These are phyloP conservation scores for Trichoderma sp. DNA, from an alignment of 2,329 filamentous ascomycete species.

Conservation along the genomic window DNA sequence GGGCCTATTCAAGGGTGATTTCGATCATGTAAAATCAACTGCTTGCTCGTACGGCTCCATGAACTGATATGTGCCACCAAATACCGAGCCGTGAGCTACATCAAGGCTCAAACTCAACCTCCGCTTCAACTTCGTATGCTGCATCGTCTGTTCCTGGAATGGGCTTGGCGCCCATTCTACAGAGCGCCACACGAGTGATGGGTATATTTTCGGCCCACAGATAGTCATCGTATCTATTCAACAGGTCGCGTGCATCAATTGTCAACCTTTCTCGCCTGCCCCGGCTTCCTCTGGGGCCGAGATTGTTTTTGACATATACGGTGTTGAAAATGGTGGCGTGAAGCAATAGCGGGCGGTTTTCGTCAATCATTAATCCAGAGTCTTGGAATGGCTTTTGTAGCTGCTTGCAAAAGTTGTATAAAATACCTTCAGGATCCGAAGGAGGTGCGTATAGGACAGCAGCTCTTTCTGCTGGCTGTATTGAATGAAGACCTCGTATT, in stretches of 20 bases:
- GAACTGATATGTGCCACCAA: not conserved
- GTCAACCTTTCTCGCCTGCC: conserved; percentile 41
- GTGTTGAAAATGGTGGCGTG: conserved; percentile 89
- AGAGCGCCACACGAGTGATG: conserved; percentile 73
- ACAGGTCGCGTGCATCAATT: conserved; percentile 53
- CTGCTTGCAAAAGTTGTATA: conserved; percentile 57
- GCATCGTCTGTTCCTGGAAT: conserved; percentile 51
- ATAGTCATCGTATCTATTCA: conserved; percentile 61
- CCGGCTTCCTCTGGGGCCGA: conserved; percentile 27
- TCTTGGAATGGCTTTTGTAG: conserved; percentile 54
- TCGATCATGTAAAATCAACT: not conserved
- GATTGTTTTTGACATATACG: conserved; percentile 59
- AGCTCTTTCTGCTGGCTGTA: conserved; percentile 56
- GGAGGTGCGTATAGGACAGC: conserved; percentile 66
- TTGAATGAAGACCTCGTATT: conserved; percentile 56
- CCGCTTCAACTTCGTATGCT: conserved; percentile 53
- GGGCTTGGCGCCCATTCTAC: conserved; percentile 81
- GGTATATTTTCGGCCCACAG: conserved; percentile 67
- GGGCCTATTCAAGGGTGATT: not conserved
- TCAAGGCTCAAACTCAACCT: conserved; percentile 39
- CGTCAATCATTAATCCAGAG: conserved; percentile 54
- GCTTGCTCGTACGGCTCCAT: not conserved
- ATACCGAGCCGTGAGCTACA: not conserved
- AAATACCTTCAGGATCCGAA: conserved; percentile 46
- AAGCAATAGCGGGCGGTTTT: conserved; percentile 64